phyloP scores from a whole-genome alignment of 1,139 yeast genomes.

The Sugiyamaella neomexicana region DNA sequence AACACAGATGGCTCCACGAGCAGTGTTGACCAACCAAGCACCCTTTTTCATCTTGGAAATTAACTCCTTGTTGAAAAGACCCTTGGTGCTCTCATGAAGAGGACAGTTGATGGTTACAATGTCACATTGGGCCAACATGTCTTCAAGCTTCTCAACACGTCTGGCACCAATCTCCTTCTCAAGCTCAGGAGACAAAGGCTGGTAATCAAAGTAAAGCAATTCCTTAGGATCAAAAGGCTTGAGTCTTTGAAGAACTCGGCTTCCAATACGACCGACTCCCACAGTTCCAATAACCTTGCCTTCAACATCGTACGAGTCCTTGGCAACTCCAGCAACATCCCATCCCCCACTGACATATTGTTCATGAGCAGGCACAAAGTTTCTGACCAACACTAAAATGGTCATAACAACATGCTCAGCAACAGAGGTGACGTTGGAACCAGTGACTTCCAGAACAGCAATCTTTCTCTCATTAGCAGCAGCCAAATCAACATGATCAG shows the following conservation, averaged over 20 bases:
- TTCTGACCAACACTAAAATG: conserved; percentile 67
- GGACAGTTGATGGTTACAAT: conserved; percentile 80
- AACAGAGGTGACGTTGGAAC: conserved; percentile 76
- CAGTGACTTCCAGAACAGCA: conserved; percentile 77
- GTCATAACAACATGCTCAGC: conserved; percentile 83
- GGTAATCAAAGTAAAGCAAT: conserved; percentile 74
- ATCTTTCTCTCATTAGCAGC: conserved; percentile 67
- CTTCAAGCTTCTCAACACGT: conserved; percentile 64
- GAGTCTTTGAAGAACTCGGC: conserved; percentile 70
- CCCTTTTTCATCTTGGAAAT: conserved; percentile 75
- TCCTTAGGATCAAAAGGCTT: conserved; percentile 75
- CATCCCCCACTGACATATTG: conserved; percentile 62
- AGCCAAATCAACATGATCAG: conserved; percentile 74
- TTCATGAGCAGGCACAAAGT: conserved; percentile 77
- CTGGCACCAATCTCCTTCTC: conserved; percentile 59
- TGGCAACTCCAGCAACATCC: conserved; percentile 80
- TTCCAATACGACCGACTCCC: conserved; percentile 83
- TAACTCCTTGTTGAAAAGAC: conserved; percentile 65
- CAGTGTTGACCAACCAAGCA: conserved; percentile 77
- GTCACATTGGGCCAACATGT: conserved; percentile 66
- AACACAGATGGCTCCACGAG: conserved; percentile 78
- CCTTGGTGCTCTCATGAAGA: conserved; percentile 66
- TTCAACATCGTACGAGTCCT: conserved; percentile 72
- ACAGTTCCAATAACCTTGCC: conserved; percentile 75
- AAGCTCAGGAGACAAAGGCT: conserved; percentile 59